Conservation (phyloP, 768 basidiomycete species). For the Piloderma croceum region DNA sequence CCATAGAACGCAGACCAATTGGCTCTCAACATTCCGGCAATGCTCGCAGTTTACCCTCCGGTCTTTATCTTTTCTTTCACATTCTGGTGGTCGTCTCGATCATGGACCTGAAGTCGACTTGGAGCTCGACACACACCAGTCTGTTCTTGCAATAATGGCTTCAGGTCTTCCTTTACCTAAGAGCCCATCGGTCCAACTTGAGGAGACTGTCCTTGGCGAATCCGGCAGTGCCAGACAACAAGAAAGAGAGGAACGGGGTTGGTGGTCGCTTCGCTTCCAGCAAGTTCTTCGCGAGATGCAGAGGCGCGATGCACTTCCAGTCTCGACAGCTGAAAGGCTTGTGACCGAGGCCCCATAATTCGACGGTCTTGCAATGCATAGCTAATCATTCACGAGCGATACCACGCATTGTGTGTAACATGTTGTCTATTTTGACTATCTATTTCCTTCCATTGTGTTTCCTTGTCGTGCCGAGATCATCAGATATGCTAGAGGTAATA, state of each 20-base stretch:
- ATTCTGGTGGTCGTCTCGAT: slow-evolving; percentile 20
- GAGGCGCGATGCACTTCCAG: slow-evolving; percentile 15
- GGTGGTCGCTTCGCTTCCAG: slow-evolving; percentile 68
- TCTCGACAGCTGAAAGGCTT: too few species aligned
- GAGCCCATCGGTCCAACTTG: slow-evolving; percentile 62
- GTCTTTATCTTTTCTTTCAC: slow-evolving; percentile 36
- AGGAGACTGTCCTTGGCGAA: slow-evolving; percentile 26
- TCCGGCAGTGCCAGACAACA: slow-evolving; percentile 26
- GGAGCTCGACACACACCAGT: slow-evolving; percentile 26
- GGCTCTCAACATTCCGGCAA: slow-evolving; percentile 49
- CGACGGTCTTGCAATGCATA: too few species aligned
- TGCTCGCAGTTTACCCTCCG: slow-evolving; percentile 46
- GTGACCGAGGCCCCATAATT: too few species aligned
- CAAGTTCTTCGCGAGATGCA: slow-evolving; percentile 56
- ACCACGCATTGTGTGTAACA: too few species aligned
- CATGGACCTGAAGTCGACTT: slow-evolving; percentile 23
- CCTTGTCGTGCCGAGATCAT: too few species aligned
- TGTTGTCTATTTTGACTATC: too few species aligned
- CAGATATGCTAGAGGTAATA: too few species aligned
- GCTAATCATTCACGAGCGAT: too few species aligned
- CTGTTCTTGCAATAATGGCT: slow-evolving; percentile 35
- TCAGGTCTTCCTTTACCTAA: slow-evolving; percentile 58
- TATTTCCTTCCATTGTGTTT: too few species aligned
- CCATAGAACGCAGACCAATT: slow-evolving; percentile 24
- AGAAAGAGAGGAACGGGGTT: slow-evolving; percentile 66